A percentile compares a stretch with the other conserved stretches of the same genome.
Conservation (phyloP, 2,329 filamentous ascomycete species). For the Orbilia ellipsospora region DNA sequence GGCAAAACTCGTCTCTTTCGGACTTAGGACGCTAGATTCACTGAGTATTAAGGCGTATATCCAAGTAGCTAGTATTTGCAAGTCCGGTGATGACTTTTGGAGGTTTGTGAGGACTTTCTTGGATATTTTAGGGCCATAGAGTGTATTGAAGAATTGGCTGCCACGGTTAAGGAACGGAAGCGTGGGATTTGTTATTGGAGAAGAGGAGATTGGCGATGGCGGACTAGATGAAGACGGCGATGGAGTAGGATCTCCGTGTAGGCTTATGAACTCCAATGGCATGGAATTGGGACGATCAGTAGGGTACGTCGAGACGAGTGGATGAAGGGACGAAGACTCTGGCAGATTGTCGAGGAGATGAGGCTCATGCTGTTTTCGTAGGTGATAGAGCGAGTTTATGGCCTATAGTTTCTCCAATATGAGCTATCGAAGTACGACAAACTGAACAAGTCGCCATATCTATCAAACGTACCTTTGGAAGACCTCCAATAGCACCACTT, state of each 20-base stretch:
- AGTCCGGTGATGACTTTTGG: slow-evolving; percentile 66
- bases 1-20: slow-evolving; percentile 67
- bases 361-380: slow-evolving; percentile 40
- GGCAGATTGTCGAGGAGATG: slow-evolving; percentile 25
- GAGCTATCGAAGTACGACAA: slow-evolving; percentile 4
- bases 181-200: slow-evolving; percentile 63
- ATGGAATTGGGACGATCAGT: slow-evolving; percentile 62
- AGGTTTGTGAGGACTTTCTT: slow-evolving; percentile 66
- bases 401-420: slow-evolving; percentile 60
- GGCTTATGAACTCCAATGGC: slow-evolving; percentile 62
- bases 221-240: slow-evolving; percentile 64
- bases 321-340: slow-evolving; percentile 26
- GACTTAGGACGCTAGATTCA: slow-evolving; percentile 65
- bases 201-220: slow-evolving; percentile 36
- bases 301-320: slow-evolving; percentile 58
- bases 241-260: slow-evolving; percentile 59
- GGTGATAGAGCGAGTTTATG: slow-evolving; percentile 62
- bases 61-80: slow-evolving; percentile 66
- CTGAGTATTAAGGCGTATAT: slow-evolving; percentile 67
- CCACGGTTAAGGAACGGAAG: slow-evolving; percentile 64
- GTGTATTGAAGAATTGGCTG: slow-evolving; percentile 65
- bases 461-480: slow-evolving; percentile 65
- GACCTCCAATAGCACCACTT: slow-evolving; percentile 65
- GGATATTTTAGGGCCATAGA: slow-evolving; percentile 67
- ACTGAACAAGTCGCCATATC: neutral